phyloP scores from a whole-genome alignment of 768 basidiomycete genomes.

The Psilocybe cubensis region DNA sequence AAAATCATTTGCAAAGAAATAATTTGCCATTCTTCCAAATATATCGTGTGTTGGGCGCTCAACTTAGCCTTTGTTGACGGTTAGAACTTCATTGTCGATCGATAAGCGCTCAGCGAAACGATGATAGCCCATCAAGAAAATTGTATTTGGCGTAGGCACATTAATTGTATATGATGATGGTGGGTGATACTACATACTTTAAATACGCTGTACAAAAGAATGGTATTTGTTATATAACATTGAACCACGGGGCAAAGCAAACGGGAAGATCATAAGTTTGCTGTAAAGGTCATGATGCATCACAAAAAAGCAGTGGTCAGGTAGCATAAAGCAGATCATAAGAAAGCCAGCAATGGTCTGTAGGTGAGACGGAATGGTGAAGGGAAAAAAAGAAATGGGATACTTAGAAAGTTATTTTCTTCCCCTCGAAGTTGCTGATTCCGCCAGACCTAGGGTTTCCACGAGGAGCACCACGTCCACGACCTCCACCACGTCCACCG shows the following conservation, averaged over 20 bases:
- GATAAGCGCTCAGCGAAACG: too few species aligned
- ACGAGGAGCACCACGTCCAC: constrained; percentile 35
- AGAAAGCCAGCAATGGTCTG: background rate
- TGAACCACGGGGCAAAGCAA: background rate
- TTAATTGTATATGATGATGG: background rate
- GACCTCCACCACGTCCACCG: constrained; percentile 34
- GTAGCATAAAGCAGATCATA: constrained; percentile 7
- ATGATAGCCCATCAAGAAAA: too few species aligned
- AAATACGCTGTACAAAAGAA: constrained; percentile 3
- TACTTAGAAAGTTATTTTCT: constrained; percentile 64
- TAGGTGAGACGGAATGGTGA: background rate
- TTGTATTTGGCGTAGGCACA: background rate
- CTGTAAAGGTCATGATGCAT: background rate
- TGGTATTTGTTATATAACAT: background rate
- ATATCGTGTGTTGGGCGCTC: too few species aligned
- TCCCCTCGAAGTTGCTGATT: constrained; percentile 66
- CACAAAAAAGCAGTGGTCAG: background rate
- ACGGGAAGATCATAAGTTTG: background rate
- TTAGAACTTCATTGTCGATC: too few species aligned
- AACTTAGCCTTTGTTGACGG: too few species aligned
- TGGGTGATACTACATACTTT: background rate
- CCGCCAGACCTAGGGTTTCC: constrained; percentile 62
- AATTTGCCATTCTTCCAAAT: background rate
- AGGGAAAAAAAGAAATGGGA: constrained; percentile 4
- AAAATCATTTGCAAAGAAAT: background rate